These are phyloP conservation scores for Aspergillus floridensis DNA, from an alignment of 2,329 filamentous ascomycete species.

Conservation along the genomic window DNA sequence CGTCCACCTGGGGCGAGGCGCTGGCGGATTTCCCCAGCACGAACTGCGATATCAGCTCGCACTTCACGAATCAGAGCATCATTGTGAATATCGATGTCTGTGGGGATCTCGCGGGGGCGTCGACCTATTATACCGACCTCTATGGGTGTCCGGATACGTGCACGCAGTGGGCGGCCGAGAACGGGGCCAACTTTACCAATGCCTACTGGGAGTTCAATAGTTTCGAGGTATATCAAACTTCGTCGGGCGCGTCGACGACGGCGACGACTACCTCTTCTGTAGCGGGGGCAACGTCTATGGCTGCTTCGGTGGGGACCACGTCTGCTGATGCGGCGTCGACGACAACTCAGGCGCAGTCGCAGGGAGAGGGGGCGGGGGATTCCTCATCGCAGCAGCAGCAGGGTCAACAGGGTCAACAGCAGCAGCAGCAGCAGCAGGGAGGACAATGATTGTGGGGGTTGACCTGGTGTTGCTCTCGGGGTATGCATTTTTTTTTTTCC, in stretches of 20 bases:
- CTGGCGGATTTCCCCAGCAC: slow-evolving; percentile 65
- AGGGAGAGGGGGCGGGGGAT: background rate
- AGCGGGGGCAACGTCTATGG: background rate
- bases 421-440: too few relatives aligned
- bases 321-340: background rate
- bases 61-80: slow-evolving; percentile 66
- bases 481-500: too few relatives aligned
- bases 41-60: slow-evolving; percentile 56
- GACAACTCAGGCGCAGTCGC: background rate
- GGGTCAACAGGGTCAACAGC: too few relatives aligned
- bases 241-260: background rate
- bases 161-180: slow-evolving; percentile 56
- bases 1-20: slow-evolving; percentile 61
- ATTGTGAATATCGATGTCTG: slow-evolving; percentile 66
- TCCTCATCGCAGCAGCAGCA: too few relatives aligned
- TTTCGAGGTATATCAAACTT: slow-evolving; percentile 57
- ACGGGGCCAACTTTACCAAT: slow-evolving; percentile 55
- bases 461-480: too few relatives aligned
- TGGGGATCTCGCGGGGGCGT: slow-evolving; percentile 51
- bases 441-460: too few relatives aligned
- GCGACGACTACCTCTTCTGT: background rate
- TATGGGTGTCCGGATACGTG: slow-evolving; percentile 54
- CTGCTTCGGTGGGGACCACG: background rate
- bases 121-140: slow-evolving; percentile 31
- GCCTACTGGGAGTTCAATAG: slow-evolving; percentile 65